Evolutionary conservation across 805 yeast species (phyloP).

Genomic region (Wickerhamiella occidentalis): DNA sequence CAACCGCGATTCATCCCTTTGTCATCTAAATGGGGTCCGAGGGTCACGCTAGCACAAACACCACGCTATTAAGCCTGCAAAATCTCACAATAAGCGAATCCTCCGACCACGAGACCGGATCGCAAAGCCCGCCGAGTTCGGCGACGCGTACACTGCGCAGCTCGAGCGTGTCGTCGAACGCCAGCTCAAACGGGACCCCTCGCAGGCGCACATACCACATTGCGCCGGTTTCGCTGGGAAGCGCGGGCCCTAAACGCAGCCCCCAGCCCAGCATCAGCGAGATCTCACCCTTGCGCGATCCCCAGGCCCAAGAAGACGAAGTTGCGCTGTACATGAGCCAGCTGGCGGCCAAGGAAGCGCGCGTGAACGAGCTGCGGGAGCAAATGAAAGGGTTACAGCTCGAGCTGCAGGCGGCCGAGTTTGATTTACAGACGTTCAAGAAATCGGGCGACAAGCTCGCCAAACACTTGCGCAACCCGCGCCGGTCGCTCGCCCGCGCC

Average conservation of each 20-base stretch:
- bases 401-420: conserved; percentile 29
- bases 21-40: background rate
- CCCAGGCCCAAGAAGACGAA: background rate
- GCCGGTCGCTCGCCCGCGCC: conserved; percentile 1
- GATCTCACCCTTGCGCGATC: background rate
- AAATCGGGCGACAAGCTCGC: conserved; percentile 16
- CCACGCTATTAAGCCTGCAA: background rate
- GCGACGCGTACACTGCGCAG: background rate
- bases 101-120: background rate
- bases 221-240: conserved; percentile 3
- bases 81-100: background rate
- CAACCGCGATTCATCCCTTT: no score
- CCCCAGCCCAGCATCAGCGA: background rate
- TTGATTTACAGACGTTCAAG: conserved; percentile 25
- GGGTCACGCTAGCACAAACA: background rate
- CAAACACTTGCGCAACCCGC: conserved; percentile 11
- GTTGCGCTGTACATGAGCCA: conserved; percentile 22
- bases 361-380: conserved; percentile 28
- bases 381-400: conserved; percentile 23
- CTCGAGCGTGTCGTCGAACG: background rate
- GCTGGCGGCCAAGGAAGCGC: conserved; percentile 31
- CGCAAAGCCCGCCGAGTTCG: background rate
- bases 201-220: conserved; percentile 4
- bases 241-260: background rate
- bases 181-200: conserved; percentile 6